These are phyloP conservation scores for Cenchrus fungigraminus DNA, from an alignment of 176 grass and related monocot genomes.

Conservation along the genomic window DNA sequence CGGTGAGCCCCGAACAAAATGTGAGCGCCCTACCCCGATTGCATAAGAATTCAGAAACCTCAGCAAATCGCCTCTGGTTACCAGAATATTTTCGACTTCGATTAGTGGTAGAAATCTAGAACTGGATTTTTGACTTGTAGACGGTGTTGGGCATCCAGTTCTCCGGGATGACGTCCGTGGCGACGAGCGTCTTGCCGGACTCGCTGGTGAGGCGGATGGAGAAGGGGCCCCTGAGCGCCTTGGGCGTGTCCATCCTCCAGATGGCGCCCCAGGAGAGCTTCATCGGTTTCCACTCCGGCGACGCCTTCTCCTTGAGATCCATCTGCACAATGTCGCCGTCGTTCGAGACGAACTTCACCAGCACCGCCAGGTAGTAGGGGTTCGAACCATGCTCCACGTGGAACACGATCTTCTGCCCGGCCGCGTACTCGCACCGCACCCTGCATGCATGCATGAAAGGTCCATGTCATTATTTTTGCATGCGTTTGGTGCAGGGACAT, in stretches of 20 bases:
- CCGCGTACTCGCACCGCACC: conserved; percentile 61
- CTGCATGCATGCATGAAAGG: conserved; percentile 6
- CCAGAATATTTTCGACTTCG: background rate
- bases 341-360: conserved; percentile 64
- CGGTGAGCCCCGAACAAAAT: too few relatives aligned
- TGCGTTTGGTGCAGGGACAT: background rate
- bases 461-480: background rate
- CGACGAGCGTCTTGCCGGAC: conserved; percentile 64
- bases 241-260: conserved; percentile 56
- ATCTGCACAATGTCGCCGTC: conserved; percentile 70
- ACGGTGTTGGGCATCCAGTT: conserved; percentile 45
- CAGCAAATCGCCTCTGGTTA: too few relatives aligned
- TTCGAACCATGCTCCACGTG: conserved; percentile 63
- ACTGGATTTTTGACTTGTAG: conserved; percentile 67
- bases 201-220: conserved; percentile 72
- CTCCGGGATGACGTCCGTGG: conserved; percentile 54
- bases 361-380: conserved; percentile 63
- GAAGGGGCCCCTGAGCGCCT: conserved; percentile 52
- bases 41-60: too few relatives aligned
- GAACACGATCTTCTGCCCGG: conserved; percentile 66
- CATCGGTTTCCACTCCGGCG: conserved; percentile 51
- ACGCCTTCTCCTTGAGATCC: conserved; percentile 46
- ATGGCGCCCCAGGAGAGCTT: conserved; percentile 66
- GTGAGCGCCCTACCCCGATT: too few relatives aligned
- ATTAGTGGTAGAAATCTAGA: conserved; percentile 4